Evolutionary conservation across 2,329 filamentous ascomycete genomes (phyloP).

Genomic region (Alternaria gaisen): DNA sequence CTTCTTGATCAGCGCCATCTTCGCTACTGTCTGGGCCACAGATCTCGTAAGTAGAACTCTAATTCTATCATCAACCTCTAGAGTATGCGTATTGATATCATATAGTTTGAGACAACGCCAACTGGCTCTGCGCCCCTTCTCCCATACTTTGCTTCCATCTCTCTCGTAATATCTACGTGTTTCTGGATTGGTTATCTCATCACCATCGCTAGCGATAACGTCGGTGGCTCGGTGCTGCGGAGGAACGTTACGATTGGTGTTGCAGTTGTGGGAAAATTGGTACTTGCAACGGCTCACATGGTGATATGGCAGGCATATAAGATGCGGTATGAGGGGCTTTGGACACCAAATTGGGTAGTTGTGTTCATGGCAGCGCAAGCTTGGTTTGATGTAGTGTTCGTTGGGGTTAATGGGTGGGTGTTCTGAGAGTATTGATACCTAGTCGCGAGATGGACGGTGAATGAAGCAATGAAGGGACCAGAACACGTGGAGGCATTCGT

Average conservation of each 20-base stretch:
- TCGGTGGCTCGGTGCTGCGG: not conserved
- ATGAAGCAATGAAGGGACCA: too few species aligned
- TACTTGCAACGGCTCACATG: not conserved
- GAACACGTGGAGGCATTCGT: not conserved
- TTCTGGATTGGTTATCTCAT: not conserved
- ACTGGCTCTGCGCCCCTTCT: not conserved
- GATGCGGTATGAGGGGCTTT: not conserved
- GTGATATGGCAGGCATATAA: conserved; percentile 1
- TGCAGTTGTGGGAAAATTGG: not conserved
- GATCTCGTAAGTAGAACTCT: too few species aligned
- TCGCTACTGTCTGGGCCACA: not conserved
- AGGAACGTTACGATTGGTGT: not conserved
- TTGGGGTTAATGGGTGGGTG: not conserved
- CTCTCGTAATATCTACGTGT: not conserved
- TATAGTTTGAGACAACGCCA: too few species aligned
- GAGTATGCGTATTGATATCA: too few species aligned
- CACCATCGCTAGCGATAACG: not conserved
- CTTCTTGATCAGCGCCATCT: not conserved
- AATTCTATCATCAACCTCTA: too few species aligned
- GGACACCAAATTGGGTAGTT: not conserved
- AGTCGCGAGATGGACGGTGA: not conserved
- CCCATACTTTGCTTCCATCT: not conserved
- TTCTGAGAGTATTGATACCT: not conserved
- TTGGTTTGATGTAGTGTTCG: not conserved
- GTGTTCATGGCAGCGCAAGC: conserved; percentile 1